phyloP scores from a whole-genome alignment of 306 rosid genomes.

The Trichosanthes cucumerina region DNA sequence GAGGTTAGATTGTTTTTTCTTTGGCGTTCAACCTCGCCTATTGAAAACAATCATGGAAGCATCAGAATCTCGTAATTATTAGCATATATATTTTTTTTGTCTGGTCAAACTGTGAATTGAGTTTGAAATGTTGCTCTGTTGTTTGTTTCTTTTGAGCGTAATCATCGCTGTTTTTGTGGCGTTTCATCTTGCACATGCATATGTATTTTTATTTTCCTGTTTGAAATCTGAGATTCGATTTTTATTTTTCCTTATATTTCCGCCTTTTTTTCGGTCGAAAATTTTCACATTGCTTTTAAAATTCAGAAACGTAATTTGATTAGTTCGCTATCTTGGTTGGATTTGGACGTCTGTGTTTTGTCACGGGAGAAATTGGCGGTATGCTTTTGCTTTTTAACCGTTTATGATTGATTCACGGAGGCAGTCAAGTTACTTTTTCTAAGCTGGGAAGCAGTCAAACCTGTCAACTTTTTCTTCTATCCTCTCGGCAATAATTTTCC shows the following conservation, averaged over 20 bases:
- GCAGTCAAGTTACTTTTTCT: neutral
- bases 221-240: neutral
- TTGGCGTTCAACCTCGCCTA: neutral
- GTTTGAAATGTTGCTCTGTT: neutral
- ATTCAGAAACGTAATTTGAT: neutral
- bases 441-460: slow-evolving; percentile 13
- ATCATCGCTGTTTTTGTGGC: neutral
- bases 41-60: neutral
- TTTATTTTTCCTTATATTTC: neutral
- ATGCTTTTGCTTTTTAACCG: slow-evolving; percentile 2
- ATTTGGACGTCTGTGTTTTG: slow-evolving; percentile 1
- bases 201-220: neutral
- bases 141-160: neutral
- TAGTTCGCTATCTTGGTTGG: neutral
- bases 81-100: neutral
- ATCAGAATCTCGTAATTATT: neutral
- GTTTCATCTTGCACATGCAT: neutral
- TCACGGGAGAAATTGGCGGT: slow-evolving; percentile 2
- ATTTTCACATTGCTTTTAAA: neutral
- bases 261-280: neutral
- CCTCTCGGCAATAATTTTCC: neutral
- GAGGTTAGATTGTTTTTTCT: neutral
- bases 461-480: neutral
- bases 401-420: slow-evolving; percentile 3
- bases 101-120: neutral